Conservation (phyloP, 2,329 filamentous ascomycete genomes). For the Grosmannia penicillata region DNA sequence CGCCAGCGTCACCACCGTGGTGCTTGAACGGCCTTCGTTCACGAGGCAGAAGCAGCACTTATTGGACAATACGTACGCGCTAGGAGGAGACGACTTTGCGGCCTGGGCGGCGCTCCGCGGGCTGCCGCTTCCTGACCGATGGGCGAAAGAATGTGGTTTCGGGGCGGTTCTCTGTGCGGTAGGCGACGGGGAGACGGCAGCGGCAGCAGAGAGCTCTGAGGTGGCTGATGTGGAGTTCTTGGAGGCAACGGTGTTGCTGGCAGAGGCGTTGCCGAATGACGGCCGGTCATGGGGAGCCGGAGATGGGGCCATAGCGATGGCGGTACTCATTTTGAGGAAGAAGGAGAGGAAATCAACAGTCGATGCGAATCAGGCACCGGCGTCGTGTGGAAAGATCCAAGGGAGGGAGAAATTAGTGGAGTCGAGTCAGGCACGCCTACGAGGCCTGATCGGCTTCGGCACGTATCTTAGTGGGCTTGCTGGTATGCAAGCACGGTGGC, state of each 20-base stretch:
- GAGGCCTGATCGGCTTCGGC: too few relatives aligned
- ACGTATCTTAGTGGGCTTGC: too few relatives aligned
- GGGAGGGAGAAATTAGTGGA: background rate
- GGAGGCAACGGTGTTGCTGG: background rate
- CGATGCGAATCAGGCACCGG: too few relatives aligned
- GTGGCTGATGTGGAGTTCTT: slow-evolving; percentile 10
- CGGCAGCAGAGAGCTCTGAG: slow-evolving; percentile 25
- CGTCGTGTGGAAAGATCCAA: too few relatives aligned
- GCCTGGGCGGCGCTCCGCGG: slow-evolving; percentile 26
- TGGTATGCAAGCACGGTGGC: too few relatives aligned
- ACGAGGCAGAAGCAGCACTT: too few relatives aligned
- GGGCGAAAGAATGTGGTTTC: slow-evolving; percentile 27
- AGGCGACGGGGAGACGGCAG: slow-evolving; percentile 23
- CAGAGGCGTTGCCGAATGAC: slow-evolving; percentile 25
- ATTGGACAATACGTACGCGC: slow-evolving; percentile 50
- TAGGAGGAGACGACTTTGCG: slow-evolving; percentile 41
- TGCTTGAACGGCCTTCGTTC: too few relatives aligned
- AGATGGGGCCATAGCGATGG: slow-evolving; percentile 54
- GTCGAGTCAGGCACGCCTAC: too few relatives aligned
- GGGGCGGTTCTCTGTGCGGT: slow-evolving; percentile 26
- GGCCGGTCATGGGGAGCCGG: slow-evolving; percentile 51
- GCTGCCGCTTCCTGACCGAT: slow-evolving; percentile 39
- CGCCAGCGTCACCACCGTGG: too few relatives aligned
- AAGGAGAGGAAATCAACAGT: background rate
- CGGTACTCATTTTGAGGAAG: slow-evolving; percentile 40